phyloP scores from a whole-genome alignment of 352 stramenopile species.

The Globisporangium emineosum region DNA sequence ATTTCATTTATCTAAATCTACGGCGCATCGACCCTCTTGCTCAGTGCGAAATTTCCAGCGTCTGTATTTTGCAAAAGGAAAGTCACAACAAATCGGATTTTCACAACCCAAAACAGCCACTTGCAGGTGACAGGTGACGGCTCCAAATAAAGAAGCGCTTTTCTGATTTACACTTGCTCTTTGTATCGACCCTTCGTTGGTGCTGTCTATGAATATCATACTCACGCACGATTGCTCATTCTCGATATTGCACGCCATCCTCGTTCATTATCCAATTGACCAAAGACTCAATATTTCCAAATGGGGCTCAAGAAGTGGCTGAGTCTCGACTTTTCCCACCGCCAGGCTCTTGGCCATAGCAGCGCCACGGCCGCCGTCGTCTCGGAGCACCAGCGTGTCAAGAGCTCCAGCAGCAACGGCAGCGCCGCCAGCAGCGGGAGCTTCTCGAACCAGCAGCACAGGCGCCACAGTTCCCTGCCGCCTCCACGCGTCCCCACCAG shows the following conservation, averaged over 20 bases:
- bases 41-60: neutral
- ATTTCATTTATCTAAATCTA: neutral
- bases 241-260: neutral
- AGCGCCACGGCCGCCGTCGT: neutral
- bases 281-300: neutral
- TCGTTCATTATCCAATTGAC: neutral
- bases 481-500: neutral
- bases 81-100: neutral
- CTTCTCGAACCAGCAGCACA: slow-evolving; percentile 3
- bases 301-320: slow-evolving; percentile 18
- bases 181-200: slow-evolving; percentile 1
- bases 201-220: neutral
- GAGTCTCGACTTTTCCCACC: slow-evolving; percentile 13
- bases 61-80: neutral
- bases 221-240: neutral
- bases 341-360: neutral
- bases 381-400: slow-evolving; percentile 7
- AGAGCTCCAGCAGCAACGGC: slow-evolving; percentile 5
- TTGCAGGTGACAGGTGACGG: neutral
- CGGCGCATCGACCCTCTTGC: neutral
- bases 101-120: neutral
- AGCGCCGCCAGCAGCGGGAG: neutral
- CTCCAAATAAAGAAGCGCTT: neutral
- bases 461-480: slow-evolving; percentile 16
- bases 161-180: slow-evolving; percentile 4